Evolutionary conservation across 129 eudicot species (phyloP).

Genomic region (Centrapalus pauciflorus): DNA sequence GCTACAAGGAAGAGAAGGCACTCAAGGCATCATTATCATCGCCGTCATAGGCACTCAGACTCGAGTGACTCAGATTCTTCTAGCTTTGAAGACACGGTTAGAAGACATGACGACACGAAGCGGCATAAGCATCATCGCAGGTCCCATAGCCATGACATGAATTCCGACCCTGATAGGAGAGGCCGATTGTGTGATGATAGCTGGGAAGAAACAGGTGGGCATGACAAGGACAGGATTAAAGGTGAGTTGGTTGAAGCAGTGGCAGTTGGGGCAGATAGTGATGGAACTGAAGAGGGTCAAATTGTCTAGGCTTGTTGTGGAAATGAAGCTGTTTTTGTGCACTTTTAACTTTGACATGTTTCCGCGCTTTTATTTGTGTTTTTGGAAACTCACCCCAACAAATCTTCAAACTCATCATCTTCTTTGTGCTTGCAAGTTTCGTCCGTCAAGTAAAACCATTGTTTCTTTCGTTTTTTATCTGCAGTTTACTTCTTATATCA

Average conservation of each 20-base stretch:
- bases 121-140: constrained; percentile 48
- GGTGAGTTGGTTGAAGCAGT: constrained; percentile 17
- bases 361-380: no score
- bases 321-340: neutral
- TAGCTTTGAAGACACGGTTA: constrained; percentile 34
- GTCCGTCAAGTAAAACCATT: no score
- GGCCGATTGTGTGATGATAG: constrained; percentile 37
- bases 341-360: neutral
- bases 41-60: constrained; percentile 28
- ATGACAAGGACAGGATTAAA: constrained; percentile 12
- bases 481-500: no score
- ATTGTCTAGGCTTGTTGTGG: constrained; percentile 24
- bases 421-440: no score
- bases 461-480: no score
- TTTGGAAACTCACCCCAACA: no score
- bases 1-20: constrained; percentile 29
- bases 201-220: constrained; percentile 25
- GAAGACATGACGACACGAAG: constrained; percentile 34
- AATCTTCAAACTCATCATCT: no score
- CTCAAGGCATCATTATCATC: constrained; percentile 27
- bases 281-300: constrained; percentile 23
- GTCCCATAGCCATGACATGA: constrained; percentile 38
- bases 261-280: constrained; percentile 11
- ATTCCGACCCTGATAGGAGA: constrained; percentile 32
- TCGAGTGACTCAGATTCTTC: constrained; percentile 42